Evolutionary conservation across 345 rosid genomes (phyloP).

Genomic region (Anacardium occidentale): DNA sequence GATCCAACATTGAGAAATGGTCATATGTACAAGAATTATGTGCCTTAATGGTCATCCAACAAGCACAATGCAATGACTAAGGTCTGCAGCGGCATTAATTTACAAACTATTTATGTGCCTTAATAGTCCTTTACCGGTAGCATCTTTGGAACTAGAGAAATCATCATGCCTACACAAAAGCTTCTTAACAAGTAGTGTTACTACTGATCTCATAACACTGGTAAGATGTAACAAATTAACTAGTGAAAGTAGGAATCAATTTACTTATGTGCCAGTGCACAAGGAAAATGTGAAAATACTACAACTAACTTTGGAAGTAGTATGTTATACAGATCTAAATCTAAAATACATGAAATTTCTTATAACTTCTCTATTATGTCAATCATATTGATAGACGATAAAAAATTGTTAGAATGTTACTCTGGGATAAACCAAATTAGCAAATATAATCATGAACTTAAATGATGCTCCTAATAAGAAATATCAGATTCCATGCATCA

Average conservation of each 20-base stretch:
- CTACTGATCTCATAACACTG: not conserved
- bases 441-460: not conserved
- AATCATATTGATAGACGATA: not conserved
- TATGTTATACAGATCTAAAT: not conserved
- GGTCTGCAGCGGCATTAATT: no score
- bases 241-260: no score
- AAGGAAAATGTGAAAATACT: not conserved
- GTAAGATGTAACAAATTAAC: not conserved
- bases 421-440: not conserved
- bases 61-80: no score
- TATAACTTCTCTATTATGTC: not conserved
- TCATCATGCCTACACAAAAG: not conserved
- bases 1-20: no score
- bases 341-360: not conserved
- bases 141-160: not conserved
- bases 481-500: not conserved
- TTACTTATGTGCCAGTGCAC: not conserved
- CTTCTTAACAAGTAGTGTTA: not conserved
- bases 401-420: not conserved
- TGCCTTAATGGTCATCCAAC: no score
- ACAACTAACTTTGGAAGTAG: not conserved
- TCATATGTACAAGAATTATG: no score
- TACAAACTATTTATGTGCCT: not conserved
- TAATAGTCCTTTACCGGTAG: not conserved
- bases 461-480: not conserved